phyloP scores from a whole-genome alignment of 78 protist genomes.

The Trichosphaerium sp. region DNA sequence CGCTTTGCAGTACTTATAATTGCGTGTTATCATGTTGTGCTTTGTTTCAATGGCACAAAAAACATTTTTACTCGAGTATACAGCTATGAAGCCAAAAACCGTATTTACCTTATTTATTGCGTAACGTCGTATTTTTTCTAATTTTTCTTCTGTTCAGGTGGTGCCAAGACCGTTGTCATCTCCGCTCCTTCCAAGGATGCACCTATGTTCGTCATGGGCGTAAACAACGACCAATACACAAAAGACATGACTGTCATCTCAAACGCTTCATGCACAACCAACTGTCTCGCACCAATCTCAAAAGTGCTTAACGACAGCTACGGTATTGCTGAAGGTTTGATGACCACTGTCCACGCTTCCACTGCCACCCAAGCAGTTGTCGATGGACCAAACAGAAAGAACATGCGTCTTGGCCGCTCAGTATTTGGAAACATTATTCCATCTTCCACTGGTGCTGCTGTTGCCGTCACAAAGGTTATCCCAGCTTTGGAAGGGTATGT shows the following conservation, averaged over 20 bases:
- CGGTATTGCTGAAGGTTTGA: slow-evolving; percentile 94
- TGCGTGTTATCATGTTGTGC: too few relatives aligned
- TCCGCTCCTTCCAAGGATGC: slow-evolving; percentile 96
- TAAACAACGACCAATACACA: slow-evolving; percentile 80
- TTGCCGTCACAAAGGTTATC: slow-evolving; percentile 91
- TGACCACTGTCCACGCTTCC: slow-evolving; percentile 98
- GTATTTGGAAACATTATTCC: slow-evolving; percentile 97
- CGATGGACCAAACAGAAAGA: slow-evolving; percentile 90
- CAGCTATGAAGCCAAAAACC: too few relatives aligned
- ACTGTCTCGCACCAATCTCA: slow-evolving; percentile 99
- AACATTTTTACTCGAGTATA: too few relatives aligned
- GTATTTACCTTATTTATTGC: too few relatives aligned
- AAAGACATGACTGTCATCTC: slow-evolving; percentile 53
- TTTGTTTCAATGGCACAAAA: too few relatives aligned
- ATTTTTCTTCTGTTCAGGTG: slow-evolving; percentile 14
- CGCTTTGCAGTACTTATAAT: too few relatives aligned
- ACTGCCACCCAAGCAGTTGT: slow-evolving; percentile 98
- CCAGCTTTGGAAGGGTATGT: not conserved
- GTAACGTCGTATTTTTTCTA: not conserved
- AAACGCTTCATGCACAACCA: slow-evolving; percentile 99
- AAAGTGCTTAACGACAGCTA: slow-evolving; percentile 88
- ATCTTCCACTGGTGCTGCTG: slow-evolving; percentile 98
- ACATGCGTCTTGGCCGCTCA: slow-evolving; percentile 97
- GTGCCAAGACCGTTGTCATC: slow-evolving; percentile 97
- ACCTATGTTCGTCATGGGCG: slow-evolving; percentile 98